Percentiles rank a stretch among this genome's conserved stretches.
These are phyloP conservation scores for Alternaria panax DNA, from an alignment of 2,329 filamentous ascomycete species.

Conservation along the genomic window DNA sequence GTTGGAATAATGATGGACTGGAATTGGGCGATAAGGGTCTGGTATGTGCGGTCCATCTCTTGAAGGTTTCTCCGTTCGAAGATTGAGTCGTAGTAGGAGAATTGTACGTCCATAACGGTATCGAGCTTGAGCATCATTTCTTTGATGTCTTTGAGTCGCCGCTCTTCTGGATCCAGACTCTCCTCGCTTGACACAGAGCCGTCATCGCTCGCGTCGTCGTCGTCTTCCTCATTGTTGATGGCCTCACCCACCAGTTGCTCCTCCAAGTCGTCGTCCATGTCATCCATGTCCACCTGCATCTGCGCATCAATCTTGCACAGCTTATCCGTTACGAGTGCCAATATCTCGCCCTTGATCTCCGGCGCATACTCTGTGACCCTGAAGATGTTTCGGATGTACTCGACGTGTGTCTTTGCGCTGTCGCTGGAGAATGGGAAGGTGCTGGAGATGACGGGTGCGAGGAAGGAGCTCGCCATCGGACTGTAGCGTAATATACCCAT, in stretches of 20 bases:
- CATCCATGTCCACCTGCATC: slow-evolving; percentile 91
- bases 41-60: slow-evolving; percentile 75
- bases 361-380: slow-evolving; percentile 79
- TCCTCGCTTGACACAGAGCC: slow-evolving; percentile 75
- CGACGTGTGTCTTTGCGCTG: slow-evolving; percentile 77
- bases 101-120: slow-evolving; percentile 84
- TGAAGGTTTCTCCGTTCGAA: slow-evolving; percentile 72
- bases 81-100: slow-evolving; percentile 77
- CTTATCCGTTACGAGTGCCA: slow-evolving; percentile 82
- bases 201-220: slow-evolving; percentile 68
- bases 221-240: slow-evolving; percentile 53
- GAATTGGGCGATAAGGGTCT: slow-evolving; percentile 84
- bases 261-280: slow-evolving; percentile 87
- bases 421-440: slow-evolving; percentile 82
- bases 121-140: slow-evolving; percentile 92
- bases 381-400: slow-evolving; percentile 87
- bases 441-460: slow-evolving; percentile 70
- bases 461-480: slow-evolving; percentile 75
- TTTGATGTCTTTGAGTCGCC: slow-evolving; percentile 74
- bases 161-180: slow-evolving; percentile 63
- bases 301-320: slow-evolving; percentile 95
- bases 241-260: slow-evolving; percentile 72
- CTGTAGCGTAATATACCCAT: slow-evolving; percentile 80
- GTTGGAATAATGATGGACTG: slow-evolving; percentile 87
- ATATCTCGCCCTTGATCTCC: slow-evolving; percentile 78